Conservation (phyloP, 106 monocot genomes). For the Dendrobium officinale region DNA sequence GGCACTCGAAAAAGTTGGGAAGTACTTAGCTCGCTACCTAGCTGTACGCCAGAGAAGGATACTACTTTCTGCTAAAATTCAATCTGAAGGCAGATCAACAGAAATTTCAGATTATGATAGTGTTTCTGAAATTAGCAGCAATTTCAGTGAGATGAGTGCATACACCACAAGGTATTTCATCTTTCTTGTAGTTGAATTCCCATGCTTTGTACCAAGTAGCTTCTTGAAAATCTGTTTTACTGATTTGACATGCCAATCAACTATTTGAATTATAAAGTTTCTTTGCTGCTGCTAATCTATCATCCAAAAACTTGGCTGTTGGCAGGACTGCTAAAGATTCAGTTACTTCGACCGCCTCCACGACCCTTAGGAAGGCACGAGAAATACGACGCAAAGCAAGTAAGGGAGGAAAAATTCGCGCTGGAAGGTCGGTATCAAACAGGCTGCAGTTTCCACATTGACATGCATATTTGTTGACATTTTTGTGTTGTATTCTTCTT, state of each 20-base stretch:
- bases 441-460: neutral
- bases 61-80: slow-evolving; percentile 64
- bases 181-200: neutral
- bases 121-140: slow-evolving; percentile 76
- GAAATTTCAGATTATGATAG: slow-evolving; percentile 67
- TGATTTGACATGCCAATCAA: neutral
- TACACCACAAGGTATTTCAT: slow-evolving; percentile 61
- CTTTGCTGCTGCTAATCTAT: neutral
- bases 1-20: slow-evolving; percentile 67
- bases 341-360: slow-evolving; percentile 48
- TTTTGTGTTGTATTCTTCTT: neutral
- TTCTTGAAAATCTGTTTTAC: neutral
- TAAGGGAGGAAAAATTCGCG: slow-evolving; percentile 82
- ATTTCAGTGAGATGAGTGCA: slow-evolving; percentile 87
- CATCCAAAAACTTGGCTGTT: neutral
- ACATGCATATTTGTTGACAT: neutral
- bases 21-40: slow-evolving; percentile 77
- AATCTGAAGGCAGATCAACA: slow-evolving; percentile 40
- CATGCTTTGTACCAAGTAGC: neutral
- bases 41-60: slow-evolving; percentile 91
- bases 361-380: slow-evolving; percentile 47
- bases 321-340: slow-evolving; percentile 57
- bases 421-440: slow-evolving; percentile 60
- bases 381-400: slow-evolving; percentile 42
- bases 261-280: neutral